Evolutionary conservation across 495 filamentous ascomycete genomes (phyloP).

Genomic region (Talaromyces proteolyticus): DNA sequence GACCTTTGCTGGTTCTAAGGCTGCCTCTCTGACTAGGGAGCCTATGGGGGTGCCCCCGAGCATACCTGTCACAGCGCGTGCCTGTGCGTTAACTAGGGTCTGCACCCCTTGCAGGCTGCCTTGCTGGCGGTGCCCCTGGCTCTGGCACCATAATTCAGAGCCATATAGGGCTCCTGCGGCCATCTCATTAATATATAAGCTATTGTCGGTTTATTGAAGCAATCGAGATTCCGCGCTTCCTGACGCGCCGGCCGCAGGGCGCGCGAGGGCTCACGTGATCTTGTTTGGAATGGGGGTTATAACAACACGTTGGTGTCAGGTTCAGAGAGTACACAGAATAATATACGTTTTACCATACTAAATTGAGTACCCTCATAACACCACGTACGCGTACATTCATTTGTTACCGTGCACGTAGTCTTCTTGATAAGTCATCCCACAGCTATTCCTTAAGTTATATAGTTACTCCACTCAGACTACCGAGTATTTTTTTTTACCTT

Average conservation of each 20-base stretch:
- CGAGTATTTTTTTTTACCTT: no score
- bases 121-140: not conserved
- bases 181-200: no score
- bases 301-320: not conserved
- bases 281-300: not conserved
- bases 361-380: not conserved
- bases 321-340: not conserved
- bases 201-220: no score
- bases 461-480: no score
- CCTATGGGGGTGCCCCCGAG: not conserved
- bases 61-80: not conserved
- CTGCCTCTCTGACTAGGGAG: not conserved
- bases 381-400: not conserved
- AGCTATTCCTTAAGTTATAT: no score
- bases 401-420: not conserved
- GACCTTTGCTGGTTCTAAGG: not conserved
- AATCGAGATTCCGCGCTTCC: no score
- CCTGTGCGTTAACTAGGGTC: not conserved
- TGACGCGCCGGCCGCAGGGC: no score
- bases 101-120: not conserved
- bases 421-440: not conserved
- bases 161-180: no score
- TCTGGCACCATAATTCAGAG: not conserved
- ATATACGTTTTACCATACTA: not conserved
- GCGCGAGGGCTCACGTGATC: not conserved